phyloP scores from a whole-genome alignment of 768 basidiomycete species.

The Lentinula raphanica region DNA sequence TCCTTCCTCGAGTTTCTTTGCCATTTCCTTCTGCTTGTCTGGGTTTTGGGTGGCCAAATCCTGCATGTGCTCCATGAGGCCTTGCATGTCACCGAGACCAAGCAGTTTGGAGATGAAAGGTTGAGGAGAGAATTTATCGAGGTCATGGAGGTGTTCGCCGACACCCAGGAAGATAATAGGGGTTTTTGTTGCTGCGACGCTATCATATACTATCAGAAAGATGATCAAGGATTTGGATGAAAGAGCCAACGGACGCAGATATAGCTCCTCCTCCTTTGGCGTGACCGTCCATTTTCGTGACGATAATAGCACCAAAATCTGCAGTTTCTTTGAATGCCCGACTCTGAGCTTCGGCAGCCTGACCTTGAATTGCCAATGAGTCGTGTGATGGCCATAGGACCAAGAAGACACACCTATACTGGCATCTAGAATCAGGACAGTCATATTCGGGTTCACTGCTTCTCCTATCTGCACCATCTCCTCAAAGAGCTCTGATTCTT shows the following conservation, averaged over 20 bases:
- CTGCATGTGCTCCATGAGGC: conserved; percentile 98
- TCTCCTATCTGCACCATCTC: conserved; percentile 97
- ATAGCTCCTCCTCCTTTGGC: conserved; percentile 99
- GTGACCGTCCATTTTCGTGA: conserved; percentile 99
- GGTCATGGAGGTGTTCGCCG: conserved; percentile 95
- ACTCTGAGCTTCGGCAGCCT: conserved; percentile 96
- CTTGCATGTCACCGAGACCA: conserved; percentile 94
- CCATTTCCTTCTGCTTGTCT: conserved; percentile 96
- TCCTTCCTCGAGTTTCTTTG: conserved; percentile 95
- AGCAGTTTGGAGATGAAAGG: conserved; percentile 97
- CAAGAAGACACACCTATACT: conserved; percentile 69
- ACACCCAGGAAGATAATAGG: conserved; percentile 98
- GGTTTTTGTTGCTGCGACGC: conserved; percentile 97
- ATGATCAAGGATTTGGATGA: neutral
- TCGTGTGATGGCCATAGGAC: neutral
- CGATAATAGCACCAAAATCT: conserved; percentile 97
- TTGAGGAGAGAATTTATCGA: conserved; percentile 92
- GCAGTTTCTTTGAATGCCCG: conserved; percentile 97
- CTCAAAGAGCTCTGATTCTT: conserved; percentile 92
- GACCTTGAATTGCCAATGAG: conserved; percentile 44
- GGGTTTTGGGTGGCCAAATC: conserved; percentile 91
- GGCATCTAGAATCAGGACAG: conserved; percentile 90
- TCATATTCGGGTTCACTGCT: conserved; percentile 95
- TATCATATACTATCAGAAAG: conserved; percentile 26
- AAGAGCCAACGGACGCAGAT: conserved; percentile 73